Conservation (phyloP, 306 rosid species). For the Crotalaria pallida region DNA sequence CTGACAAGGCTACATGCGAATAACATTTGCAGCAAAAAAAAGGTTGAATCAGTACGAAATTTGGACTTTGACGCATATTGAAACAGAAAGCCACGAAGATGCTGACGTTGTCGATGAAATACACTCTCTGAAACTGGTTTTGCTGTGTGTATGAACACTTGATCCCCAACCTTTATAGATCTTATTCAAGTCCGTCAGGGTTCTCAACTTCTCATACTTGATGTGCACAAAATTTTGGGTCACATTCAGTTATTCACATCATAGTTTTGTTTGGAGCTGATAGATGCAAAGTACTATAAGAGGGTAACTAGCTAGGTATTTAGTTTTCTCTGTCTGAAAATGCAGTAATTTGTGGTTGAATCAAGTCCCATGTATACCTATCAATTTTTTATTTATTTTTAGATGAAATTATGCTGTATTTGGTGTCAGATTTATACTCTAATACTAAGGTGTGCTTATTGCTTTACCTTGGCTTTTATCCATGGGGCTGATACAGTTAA, state of each 20-base stretch:
- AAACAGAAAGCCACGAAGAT: constrained; percentile 28
- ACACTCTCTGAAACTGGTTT: neutral
- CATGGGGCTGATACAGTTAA: neutral
- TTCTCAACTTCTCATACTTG: constrained; percentile 11
- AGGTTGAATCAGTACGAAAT: constrained; percentile 27
- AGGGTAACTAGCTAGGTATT: constrained; percentile 4
- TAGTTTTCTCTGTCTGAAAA: constrained; percentile 14
- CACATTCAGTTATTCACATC: neutral
- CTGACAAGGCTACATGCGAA: constrained; percentile 73
- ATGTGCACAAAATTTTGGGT: constrained; percentile 3
- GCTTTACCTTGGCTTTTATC: neutral
- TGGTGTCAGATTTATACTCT: neutral
- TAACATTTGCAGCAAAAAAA: constrained; percentile 30
- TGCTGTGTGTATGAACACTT: constrained; percentile 6
- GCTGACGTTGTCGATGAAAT: constrained; percentile 31
- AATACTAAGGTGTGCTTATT: neutral
- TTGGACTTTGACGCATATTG: constrained; percentile 22
- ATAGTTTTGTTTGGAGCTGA: constrained; percentile 25
- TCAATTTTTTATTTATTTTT: neutral
- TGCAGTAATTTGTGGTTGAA: constrained; percentile 22
- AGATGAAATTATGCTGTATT: constrained; percentile 5
- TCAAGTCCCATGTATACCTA: neutral
- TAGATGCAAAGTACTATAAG: constrained; percentile 15
- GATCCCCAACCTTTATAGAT: neutral
- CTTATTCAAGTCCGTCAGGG: constrained; percentile 7